A percentile compares a stretch with the other conserved stretches of the same genome.
Conservation (phyloP, 169 alveolate species). For the Prorocentrum cordatum region DNA sequence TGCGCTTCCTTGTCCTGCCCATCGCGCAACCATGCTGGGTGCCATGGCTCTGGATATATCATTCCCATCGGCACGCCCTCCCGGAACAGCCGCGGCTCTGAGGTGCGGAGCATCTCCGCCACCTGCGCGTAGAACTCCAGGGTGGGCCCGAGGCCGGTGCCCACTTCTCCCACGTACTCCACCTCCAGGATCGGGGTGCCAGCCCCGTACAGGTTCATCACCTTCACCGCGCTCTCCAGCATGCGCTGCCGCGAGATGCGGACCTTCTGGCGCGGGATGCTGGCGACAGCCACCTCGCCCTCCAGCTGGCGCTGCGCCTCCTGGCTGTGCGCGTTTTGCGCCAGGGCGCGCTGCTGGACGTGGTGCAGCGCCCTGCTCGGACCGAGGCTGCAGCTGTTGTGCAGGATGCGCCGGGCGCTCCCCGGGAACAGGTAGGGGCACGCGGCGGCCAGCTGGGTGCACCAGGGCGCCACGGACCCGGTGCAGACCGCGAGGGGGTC, state of each 20-base stretch:
- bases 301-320: neutral
- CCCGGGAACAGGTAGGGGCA: neutral
- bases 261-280: slow-evolving; percentile 55
- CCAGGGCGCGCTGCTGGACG: neutral
- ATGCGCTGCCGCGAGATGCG: slow-evolving; percentile 34
- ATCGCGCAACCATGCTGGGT: too few species aligned
- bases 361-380: neutral
- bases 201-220: neutral
- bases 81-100: slow-evolving; percentile 64
- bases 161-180: slow-evolving; percentile 71
- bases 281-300: neutral
- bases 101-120: slow-evolving; percentile 10
- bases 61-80: slow-evolving; percentile 48
- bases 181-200: slow-evolving; percentile 68
- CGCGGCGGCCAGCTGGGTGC: slow-evolving; percentile 22
- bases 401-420: neutral
- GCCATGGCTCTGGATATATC: slow-evolving; percentile 53
- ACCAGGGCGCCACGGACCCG: slow-evolving; percentile 46
- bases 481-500: slow-evolving; percentile 62
- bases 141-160: slow-evolving; percentile 73
- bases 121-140: slow-evolving; percentile 72
- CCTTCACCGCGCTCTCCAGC: slow-evolving; percentile 66
- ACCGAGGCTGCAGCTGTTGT: neutral
- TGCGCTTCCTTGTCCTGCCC: too few species aligned
- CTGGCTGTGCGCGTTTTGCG: neutral